Evolutionary conservation across 805 yeast species (phyloP).

Genomic region (Cyberlindnera xylosilytica): DNA sequence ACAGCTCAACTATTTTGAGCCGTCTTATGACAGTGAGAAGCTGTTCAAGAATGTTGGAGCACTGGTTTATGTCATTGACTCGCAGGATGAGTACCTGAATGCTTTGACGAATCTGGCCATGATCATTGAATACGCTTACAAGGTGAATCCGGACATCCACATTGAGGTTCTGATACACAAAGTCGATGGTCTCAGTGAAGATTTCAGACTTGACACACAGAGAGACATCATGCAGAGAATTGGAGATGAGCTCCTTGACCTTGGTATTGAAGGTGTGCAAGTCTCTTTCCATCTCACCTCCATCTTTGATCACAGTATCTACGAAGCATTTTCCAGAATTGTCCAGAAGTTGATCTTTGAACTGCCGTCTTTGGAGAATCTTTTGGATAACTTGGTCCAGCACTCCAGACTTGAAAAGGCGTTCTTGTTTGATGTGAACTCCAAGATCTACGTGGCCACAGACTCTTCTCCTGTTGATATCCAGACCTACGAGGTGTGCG

Average conservation of each 20-base stretch:
- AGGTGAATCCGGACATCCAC: constrained; percentile 78
- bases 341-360: constrained; percentile 90
- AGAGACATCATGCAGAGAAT: constrained; percentile 95
- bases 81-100: constrained; percentile 91
- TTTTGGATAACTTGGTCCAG: constrained; percentile 84
- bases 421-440: constrained; percentile 84
- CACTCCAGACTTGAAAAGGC: constrained; percentile 92
- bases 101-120: constrained; percentile 86
- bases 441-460: constrained; percentile 93
- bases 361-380: constrained; percentile 79
- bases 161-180: constrained; percentile 94
- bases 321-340: constrained; percentile 91
- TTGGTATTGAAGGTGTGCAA: constrained; percentile 88
- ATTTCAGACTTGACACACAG: constrained; percentile 90
- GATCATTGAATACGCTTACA: constrained; percentile 83
- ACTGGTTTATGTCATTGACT: constrained; percentile 88
- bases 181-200: constrained; percentile 93
- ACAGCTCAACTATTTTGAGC: constrained; percentile 85
- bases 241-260: constrained; percentile 86
- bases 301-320: constrained; percentile 92
- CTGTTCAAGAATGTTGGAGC: constrained; percentile 84
- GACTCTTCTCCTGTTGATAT: constrained; percentile 95
- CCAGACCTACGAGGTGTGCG: constrained; percentile 93
- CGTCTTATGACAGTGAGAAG: constrained; percentile 73
- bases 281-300: constrained; percentile 89